Evolutionary conservation across 768 basidiomycete species (phyloP).

Genomic region (Xerocomellus amylosporus): DNA sequence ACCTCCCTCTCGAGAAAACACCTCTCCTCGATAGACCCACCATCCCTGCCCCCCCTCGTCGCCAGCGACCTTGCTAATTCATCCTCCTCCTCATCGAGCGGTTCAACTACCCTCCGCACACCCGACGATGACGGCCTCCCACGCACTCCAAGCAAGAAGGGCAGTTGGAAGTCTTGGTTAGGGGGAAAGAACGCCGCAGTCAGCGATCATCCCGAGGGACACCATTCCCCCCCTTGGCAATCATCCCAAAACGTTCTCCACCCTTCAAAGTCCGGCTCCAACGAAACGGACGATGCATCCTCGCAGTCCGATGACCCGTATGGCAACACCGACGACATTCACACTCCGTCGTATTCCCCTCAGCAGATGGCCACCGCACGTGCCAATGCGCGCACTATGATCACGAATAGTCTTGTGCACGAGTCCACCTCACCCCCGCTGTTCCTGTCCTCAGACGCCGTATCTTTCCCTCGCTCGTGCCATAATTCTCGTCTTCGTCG

Average conservation of each 20-base stretch:
- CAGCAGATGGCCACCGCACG: constrained; percentile 33
- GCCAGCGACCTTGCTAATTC: constrained; percentile 43
- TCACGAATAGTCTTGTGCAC: constrained; percentile 45
- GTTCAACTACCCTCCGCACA: constrained; percentile 51
- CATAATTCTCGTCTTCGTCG: constrained; percentile 40
- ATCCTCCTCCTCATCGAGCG: constrained; percentile 61
- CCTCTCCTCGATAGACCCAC: constrained; percentile 11
- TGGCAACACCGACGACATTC: constrained; percentile 18
- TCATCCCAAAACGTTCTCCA: constrained; percentile 22
- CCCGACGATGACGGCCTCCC: constrained; percentile 54
- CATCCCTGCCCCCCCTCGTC: constrained; percentile 21
- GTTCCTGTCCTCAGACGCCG: constrained; percentile 33
- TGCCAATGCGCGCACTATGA: constrained; percentile 41
- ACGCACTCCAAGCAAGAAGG: constrained; percentile 39
- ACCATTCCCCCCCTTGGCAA: constrained; percentile 32
- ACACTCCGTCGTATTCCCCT: constrained; percentile 14
- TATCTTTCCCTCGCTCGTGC: constrained; percentile 57
- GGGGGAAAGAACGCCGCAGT: constrained; percentile 35
- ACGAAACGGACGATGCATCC: constrained; percentile 35
- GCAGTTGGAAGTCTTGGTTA: constrained; percentile 59
- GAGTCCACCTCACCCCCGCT: constrained; percentile 48
- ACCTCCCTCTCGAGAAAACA: constrained; percentile 31
- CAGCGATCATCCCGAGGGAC: constrained; percentile 29
- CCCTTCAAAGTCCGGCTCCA: constrained; percentile 23
- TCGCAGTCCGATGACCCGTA: constrained; percentile 39